Conservation (phyloP, 805 yeast genomes). For the Yarrowia hollandica region DNA sequence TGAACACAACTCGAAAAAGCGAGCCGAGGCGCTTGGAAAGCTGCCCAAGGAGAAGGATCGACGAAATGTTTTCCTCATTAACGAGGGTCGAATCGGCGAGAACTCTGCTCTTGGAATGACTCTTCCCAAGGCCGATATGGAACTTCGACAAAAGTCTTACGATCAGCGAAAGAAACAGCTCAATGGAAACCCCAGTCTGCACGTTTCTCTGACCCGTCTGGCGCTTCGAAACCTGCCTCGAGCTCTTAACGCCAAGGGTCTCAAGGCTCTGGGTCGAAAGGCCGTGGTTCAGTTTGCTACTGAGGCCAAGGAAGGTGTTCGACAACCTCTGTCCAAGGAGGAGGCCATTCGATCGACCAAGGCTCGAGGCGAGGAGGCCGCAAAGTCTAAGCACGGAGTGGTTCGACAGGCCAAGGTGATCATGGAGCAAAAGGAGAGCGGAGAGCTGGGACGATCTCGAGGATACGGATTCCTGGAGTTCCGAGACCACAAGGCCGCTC, state of each 20-base stretch:
- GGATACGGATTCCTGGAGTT: conserved; percentile 96
- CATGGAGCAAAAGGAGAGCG: conserved; percentile 86
- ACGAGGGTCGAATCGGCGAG: conserved; percentile 89
- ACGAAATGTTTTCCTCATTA: conserved; percentile 79
- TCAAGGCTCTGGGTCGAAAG: conserved; percentile 89
- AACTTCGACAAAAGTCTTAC: conserved; percentile 83
- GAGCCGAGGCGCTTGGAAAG: conserved; percentile 77
- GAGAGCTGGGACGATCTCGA: conserved; percentile 85
- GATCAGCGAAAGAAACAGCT: conserved; percentile 84
- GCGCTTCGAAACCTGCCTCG: conserved; percentile 94
- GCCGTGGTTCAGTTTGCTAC: conserved; percentile 93
- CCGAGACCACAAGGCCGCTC: conserved; percentile 86
- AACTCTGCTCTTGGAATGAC: conserved; percentile 74
- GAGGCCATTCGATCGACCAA: conserved; percentile 79
- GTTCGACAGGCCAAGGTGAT: conserved; percentile 92
- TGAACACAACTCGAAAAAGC: conserved; percentile 67
- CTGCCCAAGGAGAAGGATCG: conserved; percentile 77
- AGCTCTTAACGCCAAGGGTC: conserved; percentile 81
- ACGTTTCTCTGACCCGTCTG: conserved; percentile 89
- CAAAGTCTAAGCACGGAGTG: conserved; percentile 76
- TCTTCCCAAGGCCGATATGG: conserved; percentile 72
- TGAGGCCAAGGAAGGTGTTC: conserved; percentile 69
- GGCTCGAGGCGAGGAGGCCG: conserved; percentile 47
- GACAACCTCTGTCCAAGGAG: conserved; percentile 88
- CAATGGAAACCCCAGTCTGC: conserved; percentile 85